Percentiles rank a stretch among this genome's conserved stretches.
phyloP scores from a whole-genome alignment of 768 basidiomycete species.

The Tephrocybe sp. region DNA sequence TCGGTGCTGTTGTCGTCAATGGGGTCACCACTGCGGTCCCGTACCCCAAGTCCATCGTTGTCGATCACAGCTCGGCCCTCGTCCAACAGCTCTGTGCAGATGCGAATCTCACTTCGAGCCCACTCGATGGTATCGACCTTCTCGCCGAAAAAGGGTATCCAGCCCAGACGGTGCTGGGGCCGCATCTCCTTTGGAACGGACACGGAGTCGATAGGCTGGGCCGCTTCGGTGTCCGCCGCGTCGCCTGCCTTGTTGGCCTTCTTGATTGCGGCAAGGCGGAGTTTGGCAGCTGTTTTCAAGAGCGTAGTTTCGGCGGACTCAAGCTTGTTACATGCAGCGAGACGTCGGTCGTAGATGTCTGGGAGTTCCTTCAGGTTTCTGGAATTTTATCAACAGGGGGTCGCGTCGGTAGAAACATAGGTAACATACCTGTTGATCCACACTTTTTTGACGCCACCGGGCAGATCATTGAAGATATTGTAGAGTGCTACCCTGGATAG shows the following conservation, averaged over 20 bases:
- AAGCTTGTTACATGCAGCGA: slow-evolving; percentile 72
- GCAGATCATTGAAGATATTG: slow-evolving; percentile 76
- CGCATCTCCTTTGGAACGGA: slow-evolving; percentile 69
- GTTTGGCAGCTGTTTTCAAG: slow-evolving; percentile 73
- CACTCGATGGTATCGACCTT: slow-evolving; percentile 95
- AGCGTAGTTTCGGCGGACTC: slow-evolving; percentile 84
- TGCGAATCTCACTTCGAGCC: slow-evolving; percentile 72
- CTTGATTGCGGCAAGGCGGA: slow-evolving; percentile 57
- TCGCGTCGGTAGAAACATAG: too few relatives aligned
- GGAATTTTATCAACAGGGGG: too few relatives aligned
- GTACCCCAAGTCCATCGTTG: slow-evolving; percentile 26
- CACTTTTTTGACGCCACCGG: slow-evolving; percentile 87
- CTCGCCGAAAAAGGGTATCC: slow-evolving; percentile 65
- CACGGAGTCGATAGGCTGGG: slow-evolving; percentile 19
- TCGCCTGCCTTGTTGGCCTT: slow-evolving; percentile 37
- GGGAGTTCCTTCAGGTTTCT: slow-evolving; percentile 89
- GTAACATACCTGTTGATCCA: slow-evolving; percentile 81
- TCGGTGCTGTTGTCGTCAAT: slow-evolving; percentile 11
- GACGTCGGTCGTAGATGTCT: slow-evolving; percentile 73
- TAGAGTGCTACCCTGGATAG: slow-evolving; percentile 68
- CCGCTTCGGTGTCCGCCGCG: slow-evolving; percentile 22
- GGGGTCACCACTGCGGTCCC: slow-evolving; percentile 14
- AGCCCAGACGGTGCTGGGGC: slow-evolving; percentile 76
- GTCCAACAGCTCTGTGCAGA: slow-evolving; percentile 52
- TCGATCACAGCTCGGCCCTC: slow-evolving; percentile 42